Evolutionary conservation across 2,329 filamentous ascomycete species (phyloP).

Genomic region (Hypoxylon sp.): DNA sequence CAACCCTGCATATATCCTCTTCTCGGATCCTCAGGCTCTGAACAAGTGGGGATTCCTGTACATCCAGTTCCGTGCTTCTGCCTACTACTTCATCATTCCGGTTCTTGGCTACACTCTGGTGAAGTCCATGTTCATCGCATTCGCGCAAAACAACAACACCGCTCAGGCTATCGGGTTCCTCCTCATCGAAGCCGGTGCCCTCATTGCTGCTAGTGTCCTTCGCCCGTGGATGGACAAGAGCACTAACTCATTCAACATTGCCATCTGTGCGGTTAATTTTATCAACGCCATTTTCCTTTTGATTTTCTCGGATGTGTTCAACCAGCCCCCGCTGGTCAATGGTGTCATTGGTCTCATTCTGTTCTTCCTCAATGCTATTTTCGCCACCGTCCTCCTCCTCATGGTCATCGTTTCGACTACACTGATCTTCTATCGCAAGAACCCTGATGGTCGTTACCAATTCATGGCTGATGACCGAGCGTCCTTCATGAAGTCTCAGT

Average conservation of each 20-base stretch:
- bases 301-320: constrained; percentile 86
- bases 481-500: constrained; percentile 91
- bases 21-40: constrained; percentile 85
- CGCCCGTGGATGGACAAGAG: constrained; percentile 97
- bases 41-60: constrained; percentile 97
- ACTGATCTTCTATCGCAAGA: constrained; percentile 83
- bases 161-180: constrained; percentile 83
- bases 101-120: constrained; percentile 78
- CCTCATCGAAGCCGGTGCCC: constrained; percentile 79
- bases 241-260: constrained; percentile 91
- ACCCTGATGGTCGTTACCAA: constrained; percentile 88
- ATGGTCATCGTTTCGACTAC: constrained; percentile 78
- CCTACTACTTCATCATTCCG: constrained; percentile 89
- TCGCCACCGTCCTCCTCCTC: constrained; percentile 81
- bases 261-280: constrained; percentile 86
- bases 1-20: constrained; percentile 91
- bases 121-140: constrained; percentile 86
- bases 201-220: constrained; percentile 80
- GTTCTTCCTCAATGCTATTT: constrained; percentile 85
- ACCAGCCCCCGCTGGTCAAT: constrained; percentile 81
- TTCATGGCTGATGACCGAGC: constrained; percentile 91
- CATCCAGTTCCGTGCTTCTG: constrained; percentile 88
- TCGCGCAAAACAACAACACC: constrained; percentile 75
- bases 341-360: constrained; percentile 88
- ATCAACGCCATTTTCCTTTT: constrained; percentile 85